A percentile compares a stretch with the other conserved stretches of the same genome.
Conservation (phyloP, 108 stramenopile species). For the Nitzschia sp. region DNA sequence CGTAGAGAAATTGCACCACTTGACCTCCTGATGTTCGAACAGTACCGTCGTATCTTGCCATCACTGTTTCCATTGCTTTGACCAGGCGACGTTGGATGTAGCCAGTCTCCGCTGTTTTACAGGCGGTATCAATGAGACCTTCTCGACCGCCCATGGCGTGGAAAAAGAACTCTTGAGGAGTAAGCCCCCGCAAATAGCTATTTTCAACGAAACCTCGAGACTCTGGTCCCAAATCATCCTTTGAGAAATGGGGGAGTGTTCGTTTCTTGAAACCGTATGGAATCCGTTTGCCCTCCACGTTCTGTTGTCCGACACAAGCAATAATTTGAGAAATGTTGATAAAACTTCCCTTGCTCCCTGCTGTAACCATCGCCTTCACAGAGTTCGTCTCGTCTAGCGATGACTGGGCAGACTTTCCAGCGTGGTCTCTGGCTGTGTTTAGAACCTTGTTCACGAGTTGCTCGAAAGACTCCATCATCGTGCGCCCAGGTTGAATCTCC, state of each 20-base stretch:
- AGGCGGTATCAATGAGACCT: constrained; percentile 99
- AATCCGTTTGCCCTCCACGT: constrained; percentile 99
- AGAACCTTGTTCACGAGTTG: constrained; percentile 95
- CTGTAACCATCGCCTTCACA: constrained; percentile 97
- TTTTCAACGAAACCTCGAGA: constrained; percentile 99
- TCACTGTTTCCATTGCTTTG: constrained; percentile 98
- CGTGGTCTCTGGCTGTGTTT: constrained; percentile 95
- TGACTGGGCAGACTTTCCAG: constrained; percentile 93
- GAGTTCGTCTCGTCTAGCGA: constrained; percentile 94
- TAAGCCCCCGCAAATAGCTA: constrained; percentile 95
- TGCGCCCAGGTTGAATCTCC: constrained; percentile 96
- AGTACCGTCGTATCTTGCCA: constrained; percentile 97
- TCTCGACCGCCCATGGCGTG: constrained; percentile 99
- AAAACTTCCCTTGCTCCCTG: constrained; percentile 97
- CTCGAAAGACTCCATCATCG: constrained; percentile 98
- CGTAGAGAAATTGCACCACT: constrained; percentile 98
- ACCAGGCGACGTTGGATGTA: constrained; percentile 99
- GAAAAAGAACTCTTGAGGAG: constrained; percentile 99
- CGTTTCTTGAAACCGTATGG: constrained; percentile 97
- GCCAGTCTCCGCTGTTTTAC: constrained; percentile 99
- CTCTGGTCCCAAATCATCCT: constrained; percentile 98
- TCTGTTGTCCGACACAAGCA: constrained; percentile 99
- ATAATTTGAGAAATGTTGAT: constrained; percentile 99
- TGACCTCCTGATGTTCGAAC: constrained; percentile 90
- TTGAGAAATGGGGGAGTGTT: constrained; percentile 98